Evolutionary conservation across 1,284 basidiomycete species (phyloP), one percentile per base, ranked within the genome.

Genomic region (Rhodotorula glutinis): DNA sequence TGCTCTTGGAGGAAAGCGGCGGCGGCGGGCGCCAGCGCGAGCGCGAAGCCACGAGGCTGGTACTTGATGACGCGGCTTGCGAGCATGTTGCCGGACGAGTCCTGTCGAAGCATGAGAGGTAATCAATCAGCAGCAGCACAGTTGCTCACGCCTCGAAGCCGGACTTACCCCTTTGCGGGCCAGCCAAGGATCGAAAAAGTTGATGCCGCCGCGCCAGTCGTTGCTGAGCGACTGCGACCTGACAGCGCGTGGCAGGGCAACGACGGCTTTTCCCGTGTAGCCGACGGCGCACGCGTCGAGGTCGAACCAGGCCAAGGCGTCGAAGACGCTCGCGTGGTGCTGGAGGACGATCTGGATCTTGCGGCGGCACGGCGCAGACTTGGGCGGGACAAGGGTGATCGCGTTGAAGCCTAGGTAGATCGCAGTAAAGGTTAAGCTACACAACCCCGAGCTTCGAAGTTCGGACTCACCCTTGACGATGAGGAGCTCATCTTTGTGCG

Each of bases 341-440:
- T 46, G 43, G 17, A 58, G 51, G 29, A 66, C 51, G 65, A 62
- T 62, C 52, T 66, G 65, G 27, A 58, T 49, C 7, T 47, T 11
- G 11, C 46, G 41, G 38, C 60, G 59, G 8, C 23, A n/a, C 46
- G 2, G 2, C 10, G n/a, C 9, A 47, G 23, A 9, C 2, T 3
- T 30, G 25, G 61, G 61, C 27, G 61, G 61, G 40, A 62, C 61
- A 47, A 62, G 61, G 4, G 61, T 57, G 41, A 62, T 33, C 3
- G 54, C 54, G 23, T 52, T 57, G 55, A 52, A 62, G 17, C 61
- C 51, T 60, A 19, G 2, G 2, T 4, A 30, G 19, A 23, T 25
- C 21, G 47, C 7, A 7, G 23, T 7, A 7, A 49, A 23, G 7
- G 33, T 38, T 8, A 38, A 11, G 7, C 33, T 7, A 11, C 25